These are phyloP conservation scores for Penicillium argentinense DNA, from an alignment of 495 filamentous ascomycete genomes.

Conservation along the genomic window DNA sequence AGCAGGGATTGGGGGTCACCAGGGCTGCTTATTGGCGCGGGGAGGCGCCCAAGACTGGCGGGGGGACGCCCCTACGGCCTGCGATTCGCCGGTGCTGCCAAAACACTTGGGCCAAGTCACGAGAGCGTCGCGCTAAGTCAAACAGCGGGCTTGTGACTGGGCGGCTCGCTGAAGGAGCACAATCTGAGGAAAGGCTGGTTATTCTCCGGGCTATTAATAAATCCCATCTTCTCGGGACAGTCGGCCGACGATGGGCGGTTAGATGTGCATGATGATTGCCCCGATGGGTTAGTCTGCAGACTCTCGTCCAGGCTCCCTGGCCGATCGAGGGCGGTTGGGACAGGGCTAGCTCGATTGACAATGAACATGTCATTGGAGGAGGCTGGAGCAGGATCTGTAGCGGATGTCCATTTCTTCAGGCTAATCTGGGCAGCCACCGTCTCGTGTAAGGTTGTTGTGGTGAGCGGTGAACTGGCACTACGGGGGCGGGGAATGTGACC, in stretches of 20 bases:
- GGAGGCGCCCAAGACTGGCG: slow-evolving; percentile 20
- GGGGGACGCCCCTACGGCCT: slow-evolving; percentile 2
- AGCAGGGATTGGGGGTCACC: slow-evolving; percentile 21
- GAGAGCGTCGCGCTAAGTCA: slow-evolving; percentile 29
- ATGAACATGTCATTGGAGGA: slow-evolving; percentile 14
- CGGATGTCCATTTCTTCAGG: neutral
- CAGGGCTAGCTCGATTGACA: neutral
- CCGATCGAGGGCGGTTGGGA: slow-evolving; percentile 6
- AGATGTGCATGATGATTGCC: slow-evolving; percentile 26
- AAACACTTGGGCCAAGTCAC: slow-evolving; percentile 23
- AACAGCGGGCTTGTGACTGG: slow-evolving; percentile 19
- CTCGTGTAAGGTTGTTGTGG: neutral
- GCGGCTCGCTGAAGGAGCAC: slow-evolving; percentile 13
- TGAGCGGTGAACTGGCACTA: neutral
- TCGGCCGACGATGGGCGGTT: slow-evolving; percentile 20
- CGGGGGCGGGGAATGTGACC: slow-evolving; percentile 7
- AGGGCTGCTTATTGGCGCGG: slow-evolving; percentile 18
- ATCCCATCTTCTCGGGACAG: neutral
- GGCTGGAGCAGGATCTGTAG: slow-evolving; percentile 3
- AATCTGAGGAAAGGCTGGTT: slow-evolving; percentile 5
- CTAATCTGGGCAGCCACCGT: neutral
- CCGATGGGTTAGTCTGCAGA: slow-evolving; percentile 33
- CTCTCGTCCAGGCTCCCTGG: slow-evolving; percentile 1
- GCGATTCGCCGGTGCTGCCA: slow-evolving; percentile 17
- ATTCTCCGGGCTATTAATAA: slow-evolving; percentile 32